Conservation (phyloP, 2,329 filamentous ascomycete species). For the Nannizziopsis arthrosporioides region DNA sequence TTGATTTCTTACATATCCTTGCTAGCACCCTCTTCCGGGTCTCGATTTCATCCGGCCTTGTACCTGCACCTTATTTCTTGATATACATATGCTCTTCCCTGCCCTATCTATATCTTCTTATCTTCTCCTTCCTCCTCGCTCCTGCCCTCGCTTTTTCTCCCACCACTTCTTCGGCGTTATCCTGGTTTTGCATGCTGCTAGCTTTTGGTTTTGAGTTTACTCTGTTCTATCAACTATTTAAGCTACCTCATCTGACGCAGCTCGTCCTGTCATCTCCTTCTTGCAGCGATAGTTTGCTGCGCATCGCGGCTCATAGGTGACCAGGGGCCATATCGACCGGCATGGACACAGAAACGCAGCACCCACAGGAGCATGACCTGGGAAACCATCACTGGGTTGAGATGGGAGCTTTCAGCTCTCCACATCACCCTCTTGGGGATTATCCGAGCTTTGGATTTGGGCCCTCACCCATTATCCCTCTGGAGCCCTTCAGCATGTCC, state of each 20-base stretch:
- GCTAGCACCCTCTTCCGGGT: conserved; percentile 3
- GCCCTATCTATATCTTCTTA: not conserved
- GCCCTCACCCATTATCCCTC: conserved; percentile 49
- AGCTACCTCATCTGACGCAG: too few species aligned
- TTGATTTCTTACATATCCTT: conserved; percentile 7
- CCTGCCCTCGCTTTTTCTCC: not conserved
- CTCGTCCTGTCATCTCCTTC: too few species aligned
- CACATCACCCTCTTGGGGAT: conserved; percentile 58
- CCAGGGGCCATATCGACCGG: not conserved
- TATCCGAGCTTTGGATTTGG: conserved; percentile 55
- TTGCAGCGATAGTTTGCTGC: not conserved
- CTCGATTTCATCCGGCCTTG: conserved; percentile 5
- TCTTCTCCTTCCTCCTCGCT: not conserved
- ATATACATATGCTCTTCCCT: conserved; percentile 6
- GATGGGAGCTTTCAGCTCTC: conserved; percentile 43
- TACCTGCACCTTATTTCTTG: conserved; percentile 1
- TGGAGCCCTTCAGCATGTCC: conserved; percentile 46
- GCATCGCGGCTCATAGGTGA: not conserved
- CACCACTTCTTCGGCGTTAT: not conserved
- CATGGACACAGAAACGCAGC: conserved; percentile 38
- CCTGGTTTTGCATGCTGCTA: not conserved
- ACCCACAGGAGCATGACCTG: conserved; percentile 36
- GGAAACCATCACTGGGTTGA: conserved; percentile 37
- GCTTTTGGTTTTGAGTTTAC: too few species aligned
- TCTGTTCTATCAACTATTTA: too few species aligned